Base-by-base conservation (phyloP, 164 flowering plant genomes). In the Dillenia turbinata region DNA sequence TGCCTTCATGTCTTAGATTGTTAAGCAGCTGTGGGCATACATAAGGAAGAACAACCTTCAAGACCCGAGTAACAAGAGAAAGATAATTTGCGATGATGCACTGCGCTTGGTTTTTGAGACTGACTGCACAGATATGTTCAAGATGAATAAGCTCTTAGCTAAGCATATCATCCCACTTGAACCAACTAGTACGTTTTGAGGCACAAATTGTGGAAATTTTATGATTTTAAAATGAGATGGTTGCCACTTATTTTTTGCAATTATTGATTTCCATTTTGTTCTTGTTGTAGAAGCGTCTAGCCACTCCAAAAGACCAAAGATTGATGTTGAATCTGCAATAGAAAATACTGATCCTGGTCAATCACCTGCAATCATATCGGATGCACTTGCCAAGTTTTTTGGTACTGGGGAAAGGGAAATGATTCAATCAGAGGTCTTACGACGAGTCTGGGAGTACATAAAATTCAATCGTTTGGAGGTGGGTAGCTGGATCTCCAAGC, bases 391-490 rank as follows among this genome's bases (percentile, higher is more conserved):
- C 40, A 85, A 68, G 15, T 90, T 90, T 76, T 80, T 93, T 53
- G 97, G 96, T 47, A 71, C 82, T 59, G 84, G 66, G 33, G 92
- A 71, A 61, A 85, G 76, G 76, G 96, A 87, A 71, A 90, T 93
- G 89, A 73, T 69, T 15, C 81, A 78, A 49, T 46, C 85, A 22
- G 96, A 87, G 53, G 94, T 77, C 17, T 40, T 74, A 3, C 68
- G 73, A 55, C 84, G 76, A 54, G 81, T 93, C 49, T 85, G 86
- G 88, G 92, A 90, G 61, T 88, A 93, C 73, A 83, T 93, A 56
- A 86, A 87, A 65, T 76, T 64, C 53, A 84, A 93, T 68, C 76
- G 68, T 17, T 77, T 87, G 66, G 90, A 89, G 98, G 97, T 93
- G 57, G 56, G 83, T 71, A 26, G 8, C 61, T 40, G 17, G 40